Evolutionary conservation across 2,329 filamentous ascomycete genomes (phyloP).

Genomic region (Penicillium vulpinum): DNA sequence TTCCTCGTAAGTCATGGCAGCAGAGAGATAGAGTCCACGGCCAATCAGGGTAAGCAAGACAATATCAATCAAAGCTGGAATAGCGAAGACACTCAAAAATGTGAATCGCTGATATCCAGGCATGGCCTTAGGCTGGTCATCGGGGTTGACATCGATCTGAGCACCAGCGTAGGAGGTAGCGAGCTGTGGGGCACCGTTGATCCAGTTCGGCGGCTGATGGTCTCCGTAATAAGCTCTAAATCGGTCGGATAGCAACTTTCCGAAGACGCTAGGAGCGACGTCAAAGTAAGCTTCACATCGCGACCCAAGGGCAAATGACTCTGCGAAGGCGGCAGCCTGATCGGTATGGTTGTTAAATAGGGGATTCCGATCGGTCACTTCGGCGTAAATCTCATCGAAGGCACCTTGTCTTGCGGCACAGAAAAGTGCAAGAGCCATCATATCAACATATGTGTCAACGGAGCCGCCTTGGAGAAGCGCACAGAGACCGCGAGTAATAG

Average conservation of each 20-base stretch:
- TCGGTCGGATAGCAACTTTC: conserved; percentile 43
- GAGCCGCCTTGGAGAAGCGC: conserved; percentile 31
- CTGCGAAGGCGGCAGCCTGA: conserved; percentile 64
- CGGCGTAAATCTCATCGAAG: conserved; percentile 63
- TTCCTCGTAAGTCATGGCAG: conserved; percentile 53
- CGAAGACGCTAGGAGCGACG: conserved; percentile 52
- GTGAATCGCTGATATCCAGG: conserved; percentile 55
- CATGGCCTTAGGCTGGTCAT: conserved; percentile 46
- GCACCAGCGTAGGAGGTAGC: conserved; percentile 55
- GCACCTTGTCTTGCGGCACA: conserved; percentile 57
- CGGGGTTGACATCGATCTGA: conserved; percentile 54
- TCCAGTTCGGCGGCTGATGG: conserved; percentile 52
- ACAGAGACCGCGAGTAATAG: conserved; percentile 41
- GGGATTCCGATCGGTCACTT: conserved; percentile 63
- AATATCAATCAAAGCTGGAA: conserved; percentile 64
- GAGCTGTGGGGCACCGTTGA: conserved; percentile 51
- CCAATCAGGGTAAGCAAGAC: conserved; percentile 59
- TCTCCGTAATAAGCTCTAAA: conserved; percentile 49
- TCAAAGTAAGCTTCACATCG: conserved; percentile 65
- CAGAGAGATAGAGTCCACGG: conserved; percentile 62
- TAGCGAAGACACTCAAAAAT: conserved; percentile 62
- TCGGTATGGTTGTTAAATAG: conserved; percentile 62
- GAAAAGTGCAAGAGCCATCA: conserved; percentile 59
- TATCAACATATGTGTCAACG: conserved; percentile 53
- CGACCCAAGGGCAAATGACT: conserved; percentile 63